Conservation (phyloP, 2,329 filamentous ascomycete species). For the Hypoxylon rubiginosum region DNA sequence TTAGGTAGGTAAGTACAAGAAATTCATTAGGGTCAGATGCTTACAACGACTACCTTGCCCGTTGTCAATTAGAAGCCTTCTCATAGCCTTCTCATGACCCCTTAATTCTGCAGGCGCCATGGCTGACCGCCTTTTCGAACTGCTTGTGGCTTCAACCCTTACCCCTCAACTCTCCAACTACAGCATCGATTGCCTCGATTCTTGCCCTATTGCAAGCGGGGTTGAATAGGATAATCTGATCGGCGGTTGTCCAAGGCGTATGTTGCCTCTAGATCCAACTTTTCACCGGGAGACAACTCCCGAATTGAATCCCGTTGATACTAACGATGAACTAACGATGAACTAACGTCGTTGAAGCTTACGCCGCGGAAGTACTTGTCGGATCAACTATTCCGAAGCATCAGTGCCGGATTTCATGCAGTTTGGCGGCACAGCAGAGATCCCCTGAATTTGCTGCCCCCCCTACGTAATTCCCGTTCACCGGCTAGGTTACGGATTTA, state of each 20-base stretch:
- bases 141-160: neutral
- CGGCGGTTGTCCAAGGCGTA: neutral
- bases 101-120: neutral
- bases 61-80: neutral
- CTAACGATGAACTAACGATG: neutral
- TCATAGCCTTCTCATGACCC: neutral
- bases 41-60: neutral
- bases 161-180: neutral
- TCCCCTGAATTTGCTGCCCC: neutral
- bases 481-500: constrained; percentile 3
- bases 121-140: neutral
- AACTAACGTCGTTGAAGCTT: neutral
- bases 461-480: constrained; percentile 16
- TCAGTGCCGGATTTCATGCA: constrained; percentile 8
- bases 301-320: neutral
- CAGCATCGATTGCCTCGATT: neutral
- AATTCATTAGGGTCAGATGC: neutral
- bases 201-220: neutral
- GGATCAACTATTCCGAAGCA: constrained; percentile 24
- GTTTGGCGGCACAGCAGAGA: constrained; percentile 4
- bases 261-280: neutral
- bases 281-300: neutral
- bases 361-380: neutral
- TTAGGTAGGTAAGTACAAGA: neutral
- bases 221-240: neutral